Base-by-base conservation (phyloP, 1,139 yeast species). In the Geotrichum carabidarum region DNA sequence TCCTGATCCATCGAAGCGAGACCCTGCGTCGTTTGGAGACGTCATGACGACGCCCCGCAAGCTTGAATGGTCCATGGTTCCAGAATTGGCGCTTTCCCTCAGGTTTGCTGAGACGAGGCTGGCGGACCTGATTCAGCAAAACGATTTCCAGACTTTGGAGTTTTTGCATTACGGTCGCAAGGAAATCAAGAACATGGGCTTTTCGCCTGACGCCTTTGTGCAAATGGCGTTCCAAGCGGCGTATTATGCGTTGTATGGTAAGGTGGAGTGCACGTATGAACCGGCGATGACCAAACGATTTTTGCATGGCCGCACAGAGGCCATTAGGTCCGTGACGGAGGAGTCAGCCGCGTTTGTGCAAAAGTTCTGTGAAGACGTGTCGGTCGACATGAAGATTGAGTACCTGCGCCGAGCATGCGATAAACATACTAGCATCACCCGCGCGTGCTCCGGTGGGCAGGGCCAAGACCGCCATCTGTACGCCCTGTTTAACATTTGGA, bases 201-300 rank as follows among this genome's bases (percentile, higher is more conserved):
- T 83, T 68, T 86, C 95, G 5, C 97, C 97, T 0, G 97, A 90
- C 75, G 97, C 97, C 0, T 90, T 86, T 71, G 86, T 86, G 46
- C 97, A 90, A 71, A 89, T 90, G 94, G 86, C 91, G 17, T 89
- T 89, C 76, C 97, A 90, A 70, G 89, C 94, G 4, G 89, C 96
- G 9, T 90, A 89, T 70, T 90, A 88, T 67, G 94, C 96, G 0
- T 77, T 90, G 52, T 90, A 90, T 68, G 97, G 97, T 47, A 86
- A 86, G 66, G 94, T 89, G 44, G 97, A 89, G 68, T 87, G 95
- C 63, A 88, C 96, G 12, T 90, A 90, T 69, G 97, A 90, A 71
- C 97, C 97, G 2, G 96, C 96, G 11, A 90, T 90, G 97, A 90
- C 96, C 1, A 90, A 90, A 69, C 76, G 76, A 57, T 90, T 83